These are phyloP conservation scores for Boletus sp. DNA, from an alignment of 768 basidiomycete species.

Conservation along the genomic window DNA sequence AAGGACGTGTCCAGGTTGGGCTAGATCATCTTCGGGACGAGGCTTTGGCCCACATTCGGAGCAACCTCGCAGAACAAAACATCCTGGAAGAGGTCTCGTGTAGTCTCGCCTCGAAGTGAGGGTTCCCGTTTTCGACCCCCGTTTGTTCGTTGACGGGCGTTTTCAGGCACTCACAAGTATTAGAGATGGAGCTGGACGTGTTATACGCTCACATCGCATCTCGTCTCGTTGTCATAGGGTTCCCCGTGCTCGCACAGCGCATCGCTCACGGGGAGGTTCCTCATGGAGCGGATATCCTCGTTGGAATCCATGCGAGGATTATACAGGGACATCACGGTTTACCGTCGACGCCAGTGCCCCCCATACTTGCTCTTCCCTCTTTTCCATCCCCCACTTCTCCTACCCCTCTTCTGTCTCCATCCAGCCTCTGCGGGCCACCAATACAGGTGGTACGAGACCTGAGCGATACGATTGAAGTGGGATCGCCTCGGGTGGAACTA, in stretches of 20 bases:
- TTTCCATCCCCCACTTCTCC: background rate
- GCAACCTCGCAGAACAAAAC: constrained; percentile 21
- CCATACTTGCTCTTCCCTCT: background rate
- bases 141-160: background rate
- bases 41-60: constrained; percentile 18
- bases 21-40: constrained; percentile 13
- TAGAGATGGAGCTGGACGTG: constrained; percentile 25
- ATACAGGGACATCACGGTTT: constrained; percentile 4
- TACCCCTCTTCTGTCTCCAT: too few species aligned
- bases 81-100: constrained; percentile 23
- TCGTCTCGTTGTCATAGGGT: constrained; percentile 3
- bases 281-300: constrained; percentile 24
- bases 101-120: constrained; percentile 18
- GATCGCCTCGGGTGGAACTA: rapidly evolving
- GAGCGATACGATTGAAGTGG: background rate
- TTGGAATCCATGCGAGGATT: constrained; percentile 20
- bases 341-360: background rate
- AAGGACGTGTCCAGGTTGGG: constrained; percentile 13
- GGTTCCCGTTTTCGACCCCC: background rate
- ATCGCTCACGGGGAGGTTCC: constrained; percentile 15
- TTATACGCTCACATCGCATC: constrained; percentile 19
- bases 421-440: too few species aligned
- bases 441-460: too few species aligned
- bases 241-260: constrained; percentile 12
- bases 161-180: constrained; percentile 13